phyloP scores from a whole-genome alignment of 2,329 filamentous ascomycete genomes.

The Xylaria multiplex region DNA sequence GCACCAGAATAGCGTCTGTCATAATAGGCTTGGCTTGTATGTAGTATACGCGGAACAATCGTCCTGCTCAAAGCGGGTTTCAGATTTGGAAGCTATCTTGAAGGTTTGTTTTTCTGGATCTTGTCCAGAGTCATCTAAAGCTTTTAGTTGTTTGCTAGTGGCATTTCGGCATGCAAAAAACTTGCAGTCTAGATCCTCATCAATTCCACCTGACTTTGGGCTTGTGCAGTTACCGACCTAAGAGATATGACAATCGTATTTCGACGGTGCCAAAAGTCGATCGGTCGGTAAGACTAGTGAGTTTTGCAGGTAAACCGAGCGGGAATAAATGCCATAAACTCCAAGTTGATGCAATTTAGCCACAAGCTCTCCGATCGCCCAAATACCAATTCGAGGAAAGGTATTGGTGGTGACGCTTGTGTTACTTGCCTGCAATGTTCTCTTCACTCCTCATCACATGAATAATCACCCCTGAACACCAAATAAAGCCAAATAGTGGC shows the following conservation, averaged over 20 bases:
- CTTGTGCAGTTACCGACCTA: slow-evolving; percentile 40
- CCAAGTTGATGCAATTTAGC: slow-evolving; percentile 40
- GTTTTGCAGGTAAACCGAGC: slow-evolving; percentile 36
- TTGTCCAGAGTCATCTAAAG: slow-evolving; percentile 42
- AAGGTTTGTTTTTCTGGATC: slow-evolving; percentile 42
- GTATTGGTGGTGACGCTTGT: slow-evolving; percentile 36
- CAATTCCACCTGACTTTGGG: slow-evolving; percentile 35
- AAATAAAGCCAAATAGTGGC: slow-evolving; percentile 38
- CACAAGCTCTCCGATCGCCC: slow-evolving; percentile 26
- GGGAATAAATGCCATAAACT: slow-evolving; percentile 39
- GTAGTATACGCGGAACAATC: slow-evolving; percentile 19
- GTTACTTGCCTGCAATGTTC: slow-evolving; percentile 30
- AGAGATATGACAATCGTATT: slow-evolving; percentile 42
- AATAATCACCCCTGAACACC: slow-evolving; percentile 48
- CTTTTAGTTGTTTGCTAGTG: slow-evolving; percentile 38
- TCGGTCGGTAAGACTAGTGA: slow-evolving; percentile 40
- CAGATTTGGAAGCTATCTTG: slow-evolving; percentile 50
- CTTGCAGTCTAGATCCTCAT: slow-evolving; percentile 47
- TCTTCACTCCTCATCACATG: slow-evolving; percentile 32
- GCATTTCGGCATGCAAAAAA: slow-evolving; percentile 47
- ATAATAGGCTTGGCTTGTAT: slow-evolving; percentile 20
- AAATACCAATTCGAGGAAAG: slow-evolving; percentile 13
- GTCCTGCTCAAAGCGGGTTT: slow-evolving; percentile 44
- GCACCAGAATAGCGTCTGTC: slow-evolving; percentile 14
- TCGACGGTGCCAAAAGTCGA: slow-evolving; percentile 44